phyloP scores from a whole-genome alignment of 2,329 filamentous ascomycete species.

The Trichoderma guizhouense region DNA sequence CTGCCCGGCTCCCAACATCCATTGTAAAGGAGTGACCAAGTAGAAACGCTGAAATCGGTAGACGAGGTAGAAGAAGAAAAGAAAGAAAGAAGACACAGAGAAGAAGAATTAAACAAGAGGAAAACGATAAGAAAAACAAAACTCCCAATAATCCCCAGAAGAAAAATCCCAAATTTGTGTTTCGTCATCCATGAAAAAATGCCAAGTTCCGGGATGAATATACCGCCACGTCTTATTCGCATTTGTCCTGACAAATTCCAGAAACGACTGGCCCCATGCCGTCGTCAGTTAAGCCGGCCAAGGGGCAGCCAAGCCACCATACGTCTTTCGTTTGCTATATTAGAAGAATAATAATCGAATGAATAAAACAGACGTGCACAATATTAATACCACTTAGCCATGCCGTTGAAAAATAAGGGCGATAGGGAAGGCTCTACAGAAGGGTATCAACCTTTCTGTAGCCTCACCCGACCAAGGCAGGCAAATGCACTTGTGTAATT shows the following conservation, averaged over 20 bases:
- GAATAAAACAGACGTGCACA: background rate
- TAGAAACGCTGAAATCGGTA: slow-evolving; percentile 7
- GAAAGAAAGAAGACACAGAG: slow-evolving; percentile 12
- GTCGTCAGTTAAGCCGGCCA: background rate
- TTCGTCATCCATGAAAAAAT: slow-evolving; percentile 15
- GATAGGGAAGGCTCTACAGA: background rate
- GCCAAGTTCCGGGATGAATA: background rate
- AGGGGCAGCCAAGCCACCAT: background rate
- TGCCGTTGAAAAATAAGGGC: background rate
- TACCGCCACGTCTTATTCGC: slow-evolving; percentile 3
- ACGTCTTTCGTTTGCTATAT: slow-evolving; percentile 3
- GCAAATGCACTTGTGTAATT: background rate
- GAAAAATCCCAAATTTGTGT: slow-evolving; percentile 9
- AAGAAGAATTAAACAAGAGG: slow-evolving; percentile 7
- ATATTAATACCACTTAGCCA: slow-evolving; percentile 1
- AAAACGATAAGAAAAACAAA: background rate
- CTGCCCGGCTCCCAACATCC: slow-evolving; percentile 2
- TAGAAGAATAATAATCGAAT: slow-evolving; percentile 5
- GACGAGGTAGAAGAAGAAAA: background rate
- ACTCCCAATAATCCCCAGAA: slow-evolving; percentile 6
- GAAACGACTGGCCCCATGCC: slow-evolving; percentile 11
- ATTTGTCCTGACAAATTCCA: slow-evolving; percentile 19
- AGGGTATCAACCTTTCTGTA: background rate
- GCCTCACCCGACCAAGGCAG: background rate
- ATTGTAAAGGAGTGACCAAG: slow-evolving; percentile 18